phyloP scores from a whole-genome alignment of 805 yeast species.

The Lipomyces sp. region DNA sequence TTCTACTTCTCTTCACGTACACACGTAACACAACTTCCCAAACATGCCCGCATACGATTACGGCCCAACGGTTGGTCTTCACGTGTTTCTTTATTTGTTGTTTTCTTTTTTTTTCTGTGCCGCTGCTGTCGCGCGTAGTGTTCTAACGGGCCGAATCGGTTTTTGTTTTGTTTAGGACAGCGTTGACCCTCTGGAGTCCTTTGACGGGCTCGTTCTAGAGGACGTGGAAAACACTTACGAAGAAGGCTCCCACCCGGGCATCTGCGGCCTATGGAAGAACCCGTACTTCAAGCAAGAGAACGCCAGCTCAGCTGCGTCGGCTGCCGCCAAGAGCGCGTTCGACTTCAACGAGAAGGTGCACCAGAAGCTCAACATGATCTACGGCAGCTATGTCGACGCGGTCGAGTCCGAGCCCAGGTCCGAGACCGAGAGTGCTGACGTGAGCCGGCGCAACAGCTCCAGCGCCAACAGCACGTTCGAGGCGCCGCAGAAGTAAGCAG shows the following conservation, averaged over 20 bases:
- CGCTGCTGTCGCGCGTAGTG: no score
- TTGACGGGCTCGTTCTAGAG: slow-evolving; percentile 4
- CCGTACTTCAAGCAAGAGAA: slow-evolving; percentile 18
- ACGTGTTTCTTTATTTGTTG: no score
- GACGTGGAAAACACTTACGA: slow-evolving; percentile 19
- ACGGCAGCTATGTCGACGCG: slow-evolving; percentile 4
- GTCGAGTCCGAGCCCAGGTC: slow-evolving; percentile 1
- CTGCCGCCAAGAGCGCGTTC: neutral
- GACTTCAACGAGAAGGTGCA: slow-evolving; percentile 15
- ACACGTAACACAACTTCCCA: no score
- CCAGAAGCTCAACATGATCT: slow-evolving; percentile 13
- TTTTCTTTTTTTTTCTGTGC: no score
- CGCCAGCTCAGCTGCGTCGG: neutral
- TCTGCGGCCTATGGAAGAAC: slow-evolving; percentile 26
- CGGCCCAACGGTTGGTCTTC: no score
- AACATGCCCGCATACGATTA: no score
- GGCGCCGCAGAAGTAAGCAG: neutral
- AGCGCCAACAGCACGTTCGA: neutral
- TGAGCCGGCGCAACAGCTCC: slow-evolving; percentile 8
- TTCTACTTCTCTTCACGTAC: no score
- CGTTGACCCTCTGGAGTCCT: slow-evolving; percentile 19
- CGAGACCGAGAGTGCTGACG: neutral
- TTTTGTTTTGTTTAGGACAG: slow-evolving; percentile 7
- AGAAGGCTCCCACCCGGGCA: slow-evolving; percentile 26
- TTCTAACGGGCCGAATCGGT: no score